A percentile compares a stretch with the other conserved stretches of the same genome.
These are phyloP conservation scores for Rubroboletus satanas DNA, from an alignment of 768 basidiomycete genomes.

Conservation along the genomic window DNA sequence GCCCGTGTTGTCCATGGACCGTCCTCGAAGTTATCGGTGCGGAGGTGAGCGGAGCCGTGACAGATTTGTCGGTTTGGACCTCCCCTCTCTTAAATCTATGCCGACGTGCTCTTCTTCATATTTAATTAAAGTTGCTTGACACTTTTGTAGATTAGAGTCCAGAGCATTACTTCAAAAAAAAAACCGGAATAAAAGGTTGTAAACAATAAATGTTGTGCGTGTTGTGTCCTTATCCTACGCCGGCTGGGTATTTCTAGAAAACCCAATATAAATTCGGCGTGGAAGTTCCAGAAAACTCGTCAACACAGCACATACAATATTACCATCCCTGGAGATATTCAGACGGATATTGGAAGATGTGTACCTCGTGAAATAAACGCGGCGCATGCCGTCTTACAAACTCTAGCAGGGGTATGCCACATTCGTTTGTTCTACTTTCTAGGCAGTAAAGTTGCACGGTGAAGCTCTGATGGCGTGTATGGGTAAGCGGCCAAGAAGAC, in stretches of 20 bases:
- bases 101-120: no score
- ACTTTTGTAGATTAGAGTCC: no score
- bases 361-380: conserved; percentile 6
- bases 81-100: no score
- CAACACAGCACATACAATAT: background rate
- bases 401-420: conserved; percentile 1
- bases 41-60: no score
- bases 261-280: background rate
- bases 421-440: conserved; percentile 7
- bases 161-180: no score
- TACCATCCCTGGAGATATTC: background rate
- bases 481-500: conserved; percentile 10
- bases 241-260: background rate
- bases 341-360: conserved; percentile 1
- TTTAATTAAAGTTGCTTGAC: no score
- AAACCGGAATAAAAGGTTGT: no score
- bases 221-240: no score
- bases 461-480: conserved; percentile 8
- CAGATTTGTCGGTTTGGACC: no score
- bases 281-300: conserved; percentile 1
- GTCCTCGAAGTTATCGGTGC: no score
- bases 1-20: no score
- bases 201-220: background rate
- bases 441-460: conserved; percentile 2
- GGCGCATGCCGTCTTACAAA: background rate